Evolutionary conservation across 1,284 basidiomycete species (phyloP).

Genomic region (Pterulicium gracile): DNA sequence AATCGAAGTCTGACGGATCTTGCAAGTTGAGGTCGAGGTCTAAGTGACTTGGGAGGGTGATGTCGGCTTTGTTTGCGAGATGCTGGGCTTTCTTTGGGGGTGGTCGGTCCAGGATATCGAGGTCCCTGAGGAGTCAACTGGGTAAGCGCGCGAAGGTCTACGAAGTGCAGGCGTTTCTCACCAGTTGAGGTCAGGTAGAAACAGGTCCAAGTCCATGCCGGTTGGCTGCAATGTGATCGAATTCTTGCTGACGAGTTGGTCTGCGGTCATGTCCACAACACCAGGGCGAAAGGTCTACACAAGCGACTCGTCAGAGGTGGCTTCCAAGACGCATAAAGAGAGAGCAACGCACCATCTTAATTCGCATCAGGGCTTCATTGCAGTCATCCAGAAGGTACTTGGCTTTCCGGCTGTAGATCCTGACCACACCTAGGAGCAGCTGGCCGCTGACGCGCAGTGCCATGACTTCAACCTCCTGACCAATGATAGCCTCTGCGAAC

Average conservation of each 20-base stretch:
- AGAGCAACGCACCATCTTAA: constrained; percentile 89
- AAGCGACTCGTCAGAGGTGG: constrained; percentile 6
- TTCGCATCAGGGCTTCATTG: constrained; percentile 90
- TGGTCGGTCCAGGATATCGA: constrained; percentile 63
- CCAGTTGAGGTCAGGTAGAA: constrained; percentile 80
- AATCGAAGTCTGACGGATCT: constrained; percentile 45
- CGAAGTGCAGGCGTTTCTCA: constrained; percentile 19
- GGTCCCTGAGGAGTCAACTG: constrained; percentile 39
- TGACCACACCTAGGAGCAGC: constrained; percentile 88
- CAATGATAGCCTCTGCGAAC: constrained; percentile 75
- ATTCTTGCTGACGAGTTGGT: constrained; percentile 80
- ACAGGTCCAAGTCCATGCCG: constrained; percentile 64
- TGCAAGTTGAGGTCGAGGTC: constrained; percentile 49
- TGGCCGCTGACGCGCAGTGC: constrained; percentile 93
- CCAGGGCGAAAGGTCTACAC: constrained; percentile 87
- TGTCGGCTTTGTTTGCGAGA: constrained; percentile 74
- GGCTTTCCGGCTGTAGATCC: constrained; percentile 96
- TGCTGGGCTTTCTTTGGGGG: constrained; percentile 63
- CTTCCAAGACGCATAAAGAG: too few species aligned
- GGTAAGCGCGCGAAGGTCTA: constrained; percentile 4
- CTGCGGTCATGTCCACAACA: constrained; percentile 89
- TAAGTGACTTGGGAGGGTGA: constrained; percentile 65
- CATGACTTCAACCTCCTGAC: constrained; percentile 81
- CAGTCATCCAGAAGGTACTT: constrained; percentile 98
- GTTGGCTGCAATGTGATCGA: constrained; percentile 76